These are phyloP conservation scores for Fusarium dimerum DNA, from an alignment of 2,329 filamentous ascomycete species.

Conservation along the genomic window DNA sequence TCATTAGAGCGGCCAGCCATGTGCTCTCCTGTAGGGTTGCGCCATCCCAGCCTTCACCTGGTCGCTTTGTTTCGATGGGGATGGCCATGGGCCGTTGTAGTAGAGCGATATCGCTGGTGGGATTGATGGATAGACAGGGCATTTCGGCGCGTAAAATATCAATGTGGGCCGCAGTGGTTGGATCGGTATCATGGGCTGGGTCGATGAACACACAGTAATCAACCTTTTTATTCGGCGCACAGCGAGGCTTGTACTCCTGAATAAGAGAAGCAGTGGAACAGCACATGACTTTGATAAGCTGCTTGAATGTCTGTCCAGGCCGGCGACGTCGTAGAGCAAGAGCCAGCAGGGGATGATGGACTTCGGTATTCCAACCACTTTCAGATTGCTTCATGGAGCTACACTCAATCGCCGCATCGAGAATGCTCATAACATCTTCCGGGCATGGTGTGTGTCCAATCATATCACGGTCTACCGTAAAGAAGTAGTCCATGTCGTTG, in stretches of 20 bases:
- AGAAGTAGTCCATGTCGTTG: not conserved
- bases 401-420: not conserved
- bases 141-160: not conserved
- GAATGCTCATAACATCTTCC: constrained; percentile 1
- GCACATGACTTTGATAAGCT: not conserved
- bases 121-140: not conserved
- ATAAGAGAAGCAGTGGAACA: not conserved
- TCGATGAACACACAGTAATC: constrained; percentile 9
- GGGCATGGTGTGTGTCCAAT: not conserved
- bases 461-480: not conserved
- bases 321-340: not conserved
- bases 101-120: not conserved
- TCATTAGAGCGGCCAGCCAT: not conserved
- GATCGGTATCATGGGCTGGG: not conserved
- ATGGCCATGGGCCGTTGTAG: constrained; percentile 3
- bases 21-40: constrained; percentile 4
- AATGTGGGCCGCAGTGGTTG: not conserved
- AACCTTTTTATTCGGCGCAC: constrained; percentile 6
- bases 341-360: not conserved
- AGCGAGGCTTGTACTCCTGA: constrained; percentile 1
- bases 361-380: not conserved
- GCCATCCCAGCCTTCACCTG: not conserved
- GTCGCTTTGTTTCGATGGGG: constrained; percentile 14
- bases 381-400: not conserved
- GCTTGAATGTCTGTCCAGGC: not conserved